Percentiles rank a stretch among this genome's conserved stretches.
phyloP scores from a whole-genome alignment of 441 rosid genomes.

The Pelargonium myrrhifolium region DNA sequence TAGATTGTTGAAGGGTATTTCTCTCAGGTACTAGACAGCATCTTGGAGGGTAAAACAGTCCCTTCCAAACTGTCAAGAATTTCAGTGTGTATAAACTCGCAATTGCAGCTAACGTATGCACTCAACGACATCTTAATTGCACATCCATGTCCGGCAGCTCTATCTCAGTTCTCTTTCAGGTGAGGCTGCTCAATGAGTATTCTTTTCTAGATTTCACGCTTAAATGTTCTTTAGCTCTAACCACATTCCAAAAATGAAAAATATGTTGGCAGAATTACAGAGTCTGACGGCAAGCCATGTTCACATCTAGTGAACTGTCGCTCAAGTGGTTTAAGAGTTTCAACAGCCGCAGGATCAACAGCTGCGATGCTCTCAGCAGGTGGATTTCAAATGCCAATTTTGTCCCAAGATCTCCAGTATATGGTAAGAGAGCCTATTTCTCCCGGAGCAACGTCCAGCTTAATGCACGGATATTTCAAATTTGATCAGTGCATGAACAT shows the following conservation, averaged over 20 bases:
- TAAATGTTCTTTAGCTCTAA: not conserved
- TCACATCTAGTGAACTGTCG: slow-evolving; percentile 51
- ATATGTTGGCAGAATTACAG: slow-evolving; percentile 37
- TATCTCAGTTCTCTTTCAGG: slow-evolving; percentile 84
- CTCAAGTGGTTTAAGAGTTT: slow-evolving; percentile 86
- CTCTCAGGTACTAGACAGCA: slow-evolving; percentile 62
- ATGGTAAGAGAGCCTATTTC: slow-evolving; percentile 89
- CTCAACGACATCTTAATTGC: slow-evolving; percentile 72
- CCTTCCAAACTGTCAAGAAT: slow-evolving; percentile 59
- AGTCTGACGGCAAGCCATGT: slow-evolving; percentile 30
- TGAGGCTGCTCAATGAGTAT: slow-evolving; percentile 27
- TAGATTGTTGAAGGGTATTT: not conserved
- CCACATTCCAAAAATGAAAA: not conserved
- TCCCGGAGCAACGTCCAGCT: slow-evolving; percentile 34
- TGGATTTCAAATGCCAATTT: slow-evolving; percentile 64
- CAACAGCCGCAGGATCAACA: slow-evolving; percentile 84
- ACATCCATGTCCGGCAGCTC: slow-evolving; percentile 75
- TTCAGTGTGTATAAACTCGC: slow-evolving; percentile 49
- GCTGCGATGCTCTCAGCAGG: slow-evolving; percentile 90
- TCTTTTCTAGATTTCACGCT: not conserved
- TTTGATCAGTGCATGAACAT: slow-evolving; percentile 41
- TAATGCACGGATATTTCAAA: slow-evolving; percentile 57
- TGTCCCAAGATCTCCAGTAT: slow-evolving; percentile 62
- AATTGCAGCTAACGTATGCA: slow-evolving; percentile 46
- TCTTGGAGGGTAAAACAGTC: slow-evolving; percentile 39